A percentile compares a stretch with the other conserved stretches of the same genome.
These are phyloP conservation scores for Tylopilus vinaceipallidus DNA, from an alignment of 768 basidiomycete species.

Conservation along the genomic window DNA sequence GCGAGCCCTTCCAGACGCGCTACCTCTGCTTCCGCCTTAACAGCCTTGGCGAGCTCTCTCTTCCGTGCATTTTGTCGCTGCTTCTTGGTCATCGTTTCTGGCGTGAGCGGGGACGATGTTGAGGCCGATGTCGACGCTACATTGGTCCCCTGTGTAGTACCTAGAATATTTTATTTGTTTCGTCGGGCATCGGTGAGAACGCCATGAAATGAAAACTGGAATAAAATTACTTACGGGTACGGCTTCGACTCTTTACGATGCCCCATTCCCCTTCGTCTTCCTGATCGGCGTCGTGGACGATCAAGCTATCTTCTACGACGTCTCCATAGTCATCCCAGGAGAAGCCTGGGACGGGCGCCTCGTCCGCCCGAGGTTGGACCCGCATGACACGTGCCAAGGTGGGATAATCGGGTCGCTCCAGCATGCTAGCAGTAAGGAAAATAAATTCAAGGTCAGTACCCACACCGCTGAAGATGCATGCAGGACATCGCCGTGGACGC, in stretches of 20 bases:
- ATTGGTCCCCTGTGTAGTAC: conserved; percentile 9
- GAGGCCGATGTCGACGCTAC: conserved; percentile 8
- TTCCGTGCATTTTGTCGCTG: conserved; percentile 67
- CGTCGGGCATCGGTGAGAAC: conserved; percentile 3
- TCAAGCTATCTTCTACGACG: conserved; percentile 38
- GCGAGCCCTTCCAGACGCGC: conserved; percentile 50
- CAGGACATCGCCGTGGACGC: background rate
- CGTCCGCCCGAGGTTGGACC: conserved; percentile 54
- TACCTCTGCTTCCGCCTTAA: conserved; percentile 53
- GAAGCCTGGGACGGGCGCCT: conserved; percentile 61
- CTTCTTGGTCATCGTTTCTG: conserved; percentile 57
- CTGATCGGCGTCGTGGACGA: conserved; percentile 58
- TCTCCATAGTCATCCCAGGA: conserved; percentile 82
- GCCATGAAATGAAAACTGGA: background rate
- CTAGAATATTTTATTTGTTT: no score
- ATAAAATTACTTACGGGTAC: conserved; percentile 43
- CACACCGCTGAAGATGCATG: background rate
- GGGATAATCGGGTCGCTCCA: conserved; percentile 56
- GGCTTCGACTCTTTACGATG: conserved; percentile 59
- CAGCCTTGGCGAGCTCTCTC: conserved; percentile 56
- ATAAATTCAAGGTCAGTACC: conserved; percentile 6
- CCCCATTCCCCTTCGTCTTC: conserved; percentile 80
- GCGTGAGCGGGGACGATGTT: conserved; percentile 29
- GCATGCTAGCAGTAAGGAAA: conserved; percentile 45
- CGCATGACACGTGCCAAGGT: conserved; percentile 67